These are phyloP conservation scores for Penicillium sp. DNA, from an alignment of 2,329 filamentous ascomycete species.

Conservation along the genomic window DNA sequence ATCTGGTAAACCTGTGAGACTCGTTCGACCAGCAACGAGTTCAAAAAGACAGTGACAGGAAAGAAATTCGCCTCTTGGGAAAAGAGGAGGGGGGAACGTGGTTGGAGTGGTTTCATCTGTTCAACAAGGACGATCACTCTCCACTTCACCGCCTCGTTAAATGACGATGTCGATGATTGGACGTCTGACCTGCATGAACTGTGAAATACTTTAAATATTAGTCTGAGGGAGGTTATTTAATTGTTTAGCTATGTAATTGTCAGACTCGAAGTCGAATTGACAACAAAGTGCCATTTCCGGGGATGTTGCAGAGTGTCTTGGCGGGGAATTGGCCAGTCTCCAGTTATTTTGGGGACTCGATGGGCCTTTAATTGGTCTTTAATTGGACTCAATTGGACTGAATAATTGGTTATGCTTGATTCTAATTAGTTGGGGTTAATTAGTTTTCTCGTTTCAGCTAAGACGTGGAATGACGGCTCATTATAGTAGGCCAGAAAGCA, in stretches of 20 bases:
- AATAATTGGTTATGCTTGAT: too few relatives aligned
- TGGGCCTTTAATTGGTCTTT: too few relatives aligned
- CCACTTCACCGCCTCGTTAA: constrained; percentile 11
- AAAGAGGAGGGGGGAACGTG: constrained; percentile 10
- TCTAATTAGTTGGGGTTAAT: too few relatives aligned
- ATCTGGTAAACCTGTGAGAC: background rate
- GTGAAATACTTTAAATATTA: background rate
- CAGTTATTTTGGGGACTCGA: background rate
- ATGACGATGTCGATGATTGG: constrained; percentile 7
- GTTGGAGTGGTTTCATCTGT: constrained; percentile 23
- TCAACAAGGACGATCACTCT: constrained; percentile 8
- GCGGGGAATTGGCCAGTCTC: too few relatives aligned
- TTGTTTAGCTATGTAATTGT: too few relatives aligned
- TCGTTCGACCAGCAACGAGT: constrained; percentile 12
- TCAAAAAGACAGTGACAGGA: background rate
- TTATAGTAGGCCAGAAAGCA: too few relatives aligned
- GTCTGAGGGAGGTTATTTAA: background rate
- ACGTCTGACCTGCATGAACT: constrained; percentile 1
- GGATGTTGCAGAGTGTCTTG: too few relatives aligned
- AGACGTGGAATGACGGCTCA: too few relatives aligned
- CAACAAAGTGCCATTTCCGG: too few relatives aligned
- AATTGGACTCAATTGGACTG: too few relatives aligned
- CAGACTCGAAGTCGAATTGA: too few relatives aligned
- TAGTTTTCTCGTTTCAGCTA: too few relatives aligned
- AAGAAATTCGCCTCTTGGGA: background rate